Base-by-base conservation (phyloP, 2,329 filamentous ascomycete genomes). In the Fusarium torreyae region DNA sequence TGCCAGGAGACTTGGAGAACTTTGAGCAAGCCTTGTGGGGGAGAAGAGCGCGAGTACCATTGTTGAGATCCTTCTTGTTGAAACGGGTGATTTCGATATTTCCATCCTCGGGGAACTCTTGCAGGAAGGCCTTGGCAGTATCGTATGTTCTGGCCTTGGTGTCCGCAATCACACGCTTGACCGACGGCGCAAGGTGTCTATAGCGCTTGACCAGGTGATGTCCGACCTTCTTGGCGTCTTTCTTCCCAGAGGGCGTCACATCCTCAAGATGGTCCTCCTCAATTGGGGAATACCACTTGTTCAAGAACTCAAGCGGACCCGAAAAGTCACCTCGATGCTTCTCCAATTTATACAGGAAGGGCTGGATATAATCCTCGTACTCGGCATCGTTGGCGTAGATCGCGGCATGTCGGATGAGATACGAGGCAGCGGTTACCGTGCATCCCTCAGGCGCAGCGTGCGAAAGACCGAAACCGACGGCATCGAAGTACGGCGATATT, bases 401-500 rank as follows among this genome's bases (percentile, higher is more conserved):
- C 1, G 71, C 69, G 17, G 63, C 71, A 33, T 73, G 71, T 2
- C 71, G 63, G 43, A 73, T 73, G 18, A 73, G 60, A 31, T 73
- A 73, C 1, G 71, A 73, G 1, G 71, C 71, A 17, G 69, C 50
- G 11, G 58, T 73, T 1, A 74, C 69, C 0, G 50, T 74, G 2
- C 71, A 74, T 15, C 71, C 71, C 33, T 74, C 69, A 13, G 71
- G 71, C 3, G 71, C 69, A 14, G 49, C 54, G 2, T 73, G 71
- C 8, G 52, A 56, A 2, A 74, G 46, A 2, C 71, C 71, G 33
- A 74, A 74, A 2, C 71, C 71, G 13, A 73, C 66, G 1, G 71
- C 71, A 36, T 73, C 71, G 15, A 73, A 73, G 28, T 73, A 73
- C 3, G 71, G 71, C n/a, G 71, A 73, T 51, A 72, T 73, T 5